Base-by-base conservation (phyloP, 306 rosid genomes). In the Gastrolobium villosum region DNA sequence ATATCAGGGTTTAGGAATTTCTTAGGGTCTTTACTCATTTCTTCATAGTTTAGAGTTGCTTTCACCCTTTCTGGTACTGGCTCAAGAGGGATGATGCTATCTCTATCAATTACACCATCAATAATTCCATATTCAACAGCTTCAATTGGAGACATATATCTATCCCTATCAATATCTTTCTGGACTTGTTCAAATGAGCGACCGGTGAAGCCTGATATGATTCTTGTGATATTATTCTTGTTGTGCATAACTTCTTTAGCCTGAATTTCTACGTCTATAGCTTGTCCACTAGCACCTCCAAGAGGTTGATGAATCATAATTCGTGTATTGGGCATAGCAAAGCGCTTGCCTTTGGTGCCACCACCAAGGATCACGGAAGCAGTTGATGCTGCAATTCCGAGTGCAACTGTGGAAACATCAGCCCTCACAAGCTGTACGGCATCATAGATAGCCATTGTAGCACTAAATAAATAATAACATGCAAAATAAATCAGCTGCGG, bases 271-370 rank as follows among this genome's bases (percentile, higher is more conserved):
- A 95, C 98, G 77, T 95, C 99, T 75, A 91, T 69, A 5, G 93
- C 99, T 85, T 91, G 92, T n/a, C 99, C 99, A 49, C 97, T 91
- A n/a, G 98, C 93, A 74, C 99, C 97, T 88, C 99, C 99, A 3
- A 87, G 86, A 64, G 99, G 99, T 81, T 95, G 99, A 80, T 88
- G 94, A 74, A 95, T 84, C 99, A 95, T 95, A 52, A 95, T 88
- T 69, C 99, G 86, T 10, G 99, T 84, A 70, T 93, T 95, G 13
- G 99, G 99, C 99, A 95, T 93, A 6, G 98, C 98, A 59, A 95
- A 81, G 32, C 99, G 98, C 91, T 95, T 95, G 43, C 99, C 99
- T 70, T 95, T 95, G 67, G 99, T 88, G 55, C 97, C 99, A 50
- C 97, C 93, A 2, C 93, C 99, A 5, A 95, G 97, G 87, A 95